phyloP scores from a whole-genome alignment of 2,329 filamentous ascomycete species.

The Sclerotinia minor region DNA sequence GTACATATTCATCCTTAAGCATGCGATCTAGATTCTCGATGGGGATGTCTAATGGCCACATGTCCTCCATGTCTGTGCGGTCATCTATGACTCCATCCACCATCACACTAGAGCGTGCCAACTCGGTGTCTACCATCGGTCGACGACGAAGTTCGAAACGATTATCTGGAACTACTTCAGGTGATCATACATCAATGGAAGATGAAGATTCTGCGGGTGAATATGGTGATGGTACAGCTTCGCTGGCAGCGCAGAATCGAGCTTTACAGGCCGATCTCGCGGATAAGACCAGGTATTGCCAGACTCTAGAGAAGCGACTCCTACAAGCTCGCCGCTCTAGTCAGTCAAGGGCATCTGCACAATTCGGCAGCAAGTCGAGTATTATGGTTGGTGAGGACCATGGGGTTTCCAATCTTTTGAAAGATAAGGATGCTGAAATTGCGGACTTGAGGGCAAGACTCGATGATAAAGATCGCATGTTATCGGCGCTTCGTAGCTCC shows the following conservation, averaged over 20 bases:
- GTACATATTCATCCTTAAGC: slow-evolving; percentile 68
- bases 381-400: slow-evolving; percentile 78
- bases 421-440: slow-evolving; percentile 92
- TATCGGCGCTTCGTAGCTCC: slow-evolving; percentile 79
- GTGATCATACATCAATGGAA: slow-evolving; percentile 42
- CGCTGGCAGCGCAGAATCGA: slow-evolving; percentile 78
- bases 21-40: slow-evolving; percentile 62
- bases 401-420: slow-evolving; percentile 68
- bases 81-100: slow-evolving; percentile 70
- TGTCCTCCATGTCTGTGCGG: slow-evolving; percentile 57
- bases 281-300: slow-evolving; percentile 97
- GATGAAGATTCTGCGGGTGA: slow-evolving; percentile 75
- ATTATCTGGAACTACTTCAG: slow-evolving; percentile 30
- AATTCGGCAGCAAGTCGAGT: slow-evolving; percentile 61
- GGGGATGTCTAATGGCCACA: slow-evolving; percentile 44
- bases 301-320: slow-evolving; percentile 87
- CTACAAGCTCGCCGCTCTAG: slow-evolving; percentile 88
- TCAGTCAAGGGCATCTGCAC: slow-evolving; percentile 81
- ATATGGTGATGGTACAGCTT: slow-evolving; percentile 83
- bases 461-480: slow-evolving; percentile 94
- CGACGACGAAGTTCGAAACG: slow-evolving; percentile 34
- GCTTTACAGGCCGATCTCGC: slow-evolving; percentile 91
- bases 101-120: slow-evolving; percentile 58
- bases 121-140: slow-evolving; percentile 50
- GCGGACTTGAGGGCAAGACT: slow-evolving; percentile 83